Base-by-base conservation (phyloP, 2,329 filamentous ascomycete species). In the Aspergillus uvarum region DNA sequence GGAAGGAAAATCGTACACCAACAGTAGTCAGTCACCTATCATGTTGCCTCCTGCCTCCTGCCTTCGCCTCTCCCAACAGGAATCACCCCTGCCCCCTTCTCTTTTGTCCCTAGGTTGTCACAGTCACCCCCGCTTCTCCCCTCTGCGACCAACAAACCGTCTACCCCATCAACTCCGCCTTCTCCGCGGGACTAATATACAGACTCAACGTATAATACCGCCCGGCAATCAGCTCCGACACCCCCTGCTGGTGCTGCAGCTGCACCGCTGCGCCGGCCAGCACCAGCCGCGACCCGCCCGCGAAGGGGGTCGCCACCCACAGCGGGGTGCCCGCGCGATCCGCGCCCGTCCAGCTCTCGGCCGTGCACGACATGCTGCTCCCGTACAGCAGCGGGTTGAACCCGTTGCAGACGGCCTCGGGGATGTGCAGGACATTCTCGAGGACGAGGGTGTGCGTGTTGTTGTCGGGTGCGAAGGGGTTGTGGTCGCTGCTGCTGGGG, bases 361-460 rank as follows among this genome's bases (percentile, higher is more conserved):
- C 44, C 32, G 61, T 56, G 38, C 66, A 68, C 16, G 63, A 65
- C 67, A 69, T 68, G 42, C 67, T 67, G 47, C 63, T 67, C 31
- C 69, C 68, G 24, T 61, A 59, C 32, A 69, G 59, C 47, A 67
- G 26, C 38, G 65, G 65, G n/a, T 66, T 70, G 55, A 71, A 70
- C 31, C 67, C 68, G 62, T 76, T 76, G 51, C 73, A 76, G 16
- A 74, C 51, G 51, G 73, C 73, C 38, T 68, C 68, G 1, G 74
- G 74, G 56, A 73, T 70, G 61, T 76, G 72, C 48, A 75, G 63
- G 47, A 76, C 74, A 57, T 72, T 67, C 21, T 76, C 65, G 12
- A 76, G 61, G 16, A 63, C 56, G 19, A 76, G 63, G 0, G 59
- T 67, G 51, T 71, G 65, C 32, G 64, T 59, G 26, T 29, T 7